phyloP scores from a whole-genome alignment of 169 alveolate genomes.

The Haemoproteus tartakovskyi region DNA sequence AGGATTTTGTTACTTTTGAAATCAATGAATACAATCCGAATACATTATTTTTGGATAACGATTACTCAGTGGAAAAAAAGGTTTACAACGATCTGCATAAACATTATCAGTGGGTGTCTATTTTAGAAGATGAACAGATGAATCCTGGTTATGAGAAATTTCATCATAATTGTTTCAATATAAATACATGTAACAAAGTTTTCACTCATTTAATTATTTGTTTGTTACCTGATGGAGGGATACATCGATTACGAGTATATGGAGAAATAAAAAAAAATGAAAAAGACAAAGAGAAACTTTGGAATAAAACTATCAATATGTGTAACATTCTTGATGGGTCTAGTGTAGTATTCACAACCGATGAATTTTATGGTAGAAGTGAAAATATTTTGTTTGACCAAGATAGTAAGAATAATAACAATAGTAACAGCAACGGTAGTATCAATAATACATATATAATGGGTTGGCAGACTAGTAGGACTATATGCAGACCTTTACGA shows the following conservation, averaged over 20 bases:
- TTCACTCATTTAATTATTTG: conserved; percentile 68
- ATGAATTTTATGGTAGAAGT: conserved; percentile 58
- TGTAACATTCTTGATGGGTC: conserved; percentile 61
- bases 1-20: too few relatives aligned
- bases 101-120: conserved; percentile 62
- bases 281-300: conserved; percentile 33
- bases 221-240: conserved; percentile 72
- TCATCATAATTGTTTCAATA: conserved; percentile 61
- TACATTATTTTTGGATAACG: conserved; percentile 39
- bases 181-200: conserved; percentile 53
- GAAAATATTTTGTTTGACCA: conserved; percentile 61
- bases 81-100: conserved; percentile 53
- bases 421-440: too few relatives aligned
- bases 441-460: too few relatives aligned
- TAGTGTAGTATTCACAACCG: conserved; percentile 57
- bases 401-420: neutral
- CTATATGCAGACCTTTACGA: conserved; percentile 47
- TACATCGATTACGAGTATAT: conserved; percentile 66
- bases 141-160: conserved; percentile 67
- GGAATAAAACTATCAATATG: conserved; percentile 43
- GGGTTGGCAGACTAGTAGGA: conserved; percentile 68
- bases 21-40: conserved; percentile 6
- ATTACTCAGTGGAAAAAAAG: conserved; percentile 49
- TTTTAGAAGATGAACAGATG: conserved; percentile 64
- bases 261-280: conserved; percentile 68